Evolutionary conservation across 805 yeast genomes (phyloP), one percentile per base, ranked within the genome.

Genomic region (Wickerhamiella qilinensis): DNA sequence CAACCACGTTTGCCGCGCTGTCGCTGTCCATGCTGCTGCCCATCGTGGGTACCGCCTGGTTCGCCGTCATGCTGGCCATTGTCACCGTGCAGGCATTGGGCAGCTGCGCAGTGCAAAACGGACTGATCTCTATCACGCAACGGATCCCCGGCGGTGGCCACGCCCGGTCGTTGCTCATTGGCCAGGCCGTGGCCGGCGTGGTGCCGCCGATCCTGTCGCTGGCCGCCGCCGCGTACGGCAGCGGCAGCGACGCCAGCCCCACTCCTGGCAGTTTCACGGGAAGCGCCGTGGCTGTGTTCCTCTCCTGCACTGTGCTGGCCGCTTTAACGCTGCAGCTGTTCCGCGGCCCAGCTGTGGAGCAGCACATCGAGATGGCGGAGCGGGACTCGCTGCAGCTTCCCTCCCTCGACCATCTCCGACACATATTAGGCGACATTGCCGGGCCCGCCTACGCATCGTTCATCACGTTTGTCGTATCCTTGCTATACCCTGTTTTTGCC

Each of bases 111-210:
- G 77, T 91, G 2, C 98, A 88, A 51, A 88, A 83, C 51, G 96
- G 96, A 11, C 68, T 81, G 7, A 74, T 86, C 75, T 94, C 97
- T 4, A 66, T 83, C 30, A 86, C 93, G 9, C 94, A 91, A 51
- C 44, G 44, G 18, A 41, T 48, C 8, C 45, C 51, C 3, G 46
- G 48, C 14, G 46, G 44, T 11, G 16, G 21, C n/a, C 44, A 46
- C 33, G 42, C 48, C 12, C 43, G 51, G n/a, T 93, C 81, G 0
- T 79, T 79, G 2, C 82, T 91, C 79, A 86, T 86, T 3, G 98
- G 98, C 1, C 94, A 88, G 56, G 94, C 94, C 0, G 62, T 88
- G 15, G 84, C 96, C 0, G 98, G 98, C 2, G 94, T 91, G 0
- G 60, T 88, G 27, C 97, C 98, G 2, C 75, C 94, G 0, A 53